Percentiles rank a stretch among this genome's conserved stretches.
These are phyloP conservation scores for Pichia sp. DNA, from an alignment of 1,139 yeast species.

Conservation along the genomic window DNA sequence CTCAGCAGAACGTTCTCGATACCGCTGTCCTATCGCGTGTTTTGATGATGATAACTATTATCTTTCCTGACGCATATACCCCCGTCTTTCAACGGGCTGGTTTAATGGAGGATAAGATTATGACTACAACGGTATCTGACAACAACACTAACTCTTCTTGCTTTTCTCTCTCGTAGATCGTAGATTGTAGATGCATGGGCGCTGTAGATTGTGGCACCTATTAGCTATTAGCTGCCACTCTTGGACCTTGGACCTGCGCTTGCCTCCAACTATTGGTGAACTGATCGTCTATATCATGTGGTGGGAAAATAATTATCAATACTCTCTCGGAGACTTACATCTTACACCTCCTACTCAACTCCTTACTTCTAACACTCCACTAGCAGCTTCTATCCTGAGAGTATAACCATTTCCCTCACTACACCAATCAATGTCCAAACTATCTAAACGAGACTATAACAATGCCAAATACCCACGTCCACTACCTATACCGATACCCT, in stretches of 20 bases:
- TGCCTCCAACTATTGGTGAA: no score
- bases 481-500: slow-evolving; percentile 7
- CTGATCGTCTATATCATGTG: no score
- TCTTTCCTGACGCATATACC: slow-evolving; percentile 17
- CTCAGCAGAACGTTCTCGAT: slow-evolving; percentile 27
- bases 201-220: no score
- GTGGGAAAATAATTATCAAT: no score
- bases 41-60: slow-evolving; percentile 10
- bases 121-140: slow-evolving; percentile 99
- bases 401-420: no score
- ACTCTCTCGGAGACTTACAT: no score
- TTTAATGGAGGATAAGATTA: slow-evolving; percentile 29
- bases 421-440: no score
- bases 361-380: not conserved
- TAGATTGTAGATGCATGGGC: no score
- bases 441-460: slow-evolving; percentile 6
- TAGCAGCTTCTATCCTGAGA: no score
- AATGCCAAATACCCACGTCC: slow-evolving; percentile 10
- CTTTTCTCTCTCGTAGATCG: not conserved
- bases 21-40: not conserved
- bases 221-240: no score
- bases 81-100: slow-evolving; percentile 19
- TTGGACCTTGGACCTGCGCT: no score
- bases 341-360: not conserved
- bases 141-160: slow-evolving; percentile 4